Base-by-base conservation (phyloP, 805 yeast species). In the Starmerella tilneyi region DNA sequence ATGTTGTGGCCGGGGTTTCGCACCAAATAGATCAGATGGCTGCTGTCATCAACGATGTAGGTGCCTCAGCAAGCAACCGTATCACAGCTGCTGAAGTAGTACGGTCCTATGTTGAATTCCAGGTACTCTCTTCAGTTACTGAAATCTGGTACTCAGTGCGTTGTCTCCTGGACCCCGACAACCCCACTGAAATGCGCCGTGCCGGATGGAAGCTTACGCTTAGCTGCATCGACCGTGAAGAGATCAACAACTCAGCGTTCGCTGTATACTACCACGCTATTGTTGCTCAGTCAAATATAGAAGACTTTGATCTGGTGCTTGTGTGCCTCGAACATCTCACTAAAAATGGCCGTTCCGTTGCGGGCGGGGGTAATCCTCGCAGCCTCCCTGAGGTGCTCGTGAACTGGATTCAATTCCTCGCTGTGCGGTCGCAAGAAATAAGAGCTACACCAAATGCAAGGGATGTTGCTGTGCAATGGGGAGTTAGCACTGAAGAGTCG, bases 121-220 rank as follows among this genome's bases (percentile, higher is more conserved):
- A 69, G 41, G 66, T 78, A 3, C 70, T 77, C 2, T 68, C 79
- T 0, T 72, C 81, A 2, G 69, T 83, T 4, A 78, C 84, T 0
- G 86, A 81, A 50, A 68, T 84, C 1, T 84, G 95, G 95, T 76
- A 79, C 59, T 63, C 77, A 42, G 79, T 81, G 0, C 65, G 73
- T 48, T 74, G 71, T 41, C 61, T 79, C 59, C 68, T 82, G 41
- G 64, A 65, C 6, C 58, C 63, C 0, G 58, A 59, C 3, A 59
- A 56, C 26, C 60, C 58, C n/a, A 45, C 59, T 1, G 65, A 62
- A 15, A 60, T 67, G 3, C 63, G 79, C 22, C 62, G 71, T 26
- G 71, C 73, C 1, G 78, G 79, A 0, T 60, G 83, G 27, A 60
- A 67, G 15, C 63, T 85, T 20, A 59, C 83, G 56, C 56, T 62